phyloP scores from a whole-genome alignment of 1,284 basidiomycete genomes.

The Ustilago xerochloae region DNA sequence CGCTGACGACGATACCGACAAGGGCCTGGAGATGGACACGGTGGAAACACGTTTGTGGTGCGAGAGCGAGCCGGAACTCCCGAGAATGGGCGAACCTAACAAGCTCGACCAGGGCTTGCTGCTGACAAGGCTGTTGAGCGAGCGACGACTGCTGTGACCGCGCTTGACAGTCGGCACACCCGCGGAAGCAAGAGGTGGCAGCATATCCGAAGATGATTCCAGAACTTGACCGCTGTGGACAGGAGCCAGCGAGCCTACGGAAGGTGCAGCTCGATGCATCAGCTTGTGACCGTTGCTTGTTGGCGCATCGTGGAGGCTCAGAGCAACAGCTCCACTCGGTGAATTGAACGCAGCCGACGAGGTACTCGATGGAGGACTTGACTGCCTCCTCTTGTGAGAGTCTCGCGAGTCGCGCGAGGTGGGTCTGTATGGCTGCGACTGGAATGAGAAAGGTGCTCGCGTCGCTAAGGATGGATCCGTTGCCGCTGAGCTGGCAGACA shows the following conservation, averaged over 20 bases:
- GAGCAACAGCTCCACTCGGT: background rate
- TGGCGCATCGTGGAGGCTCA: background rate
- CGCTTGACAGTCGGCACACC: constrained; percentile 3
- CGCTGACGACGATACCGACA: constrained; percentile 41
- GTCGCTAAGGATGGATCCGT: constrained; percentile 11
- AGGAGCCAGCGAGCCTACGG: constrained; percentile 3
- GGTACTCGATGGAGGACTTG: constrained; percentile 10
- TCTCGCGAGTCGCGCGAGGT: constrained; percentile 19
- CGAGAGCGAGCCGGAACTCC: constrained; percentile 13
- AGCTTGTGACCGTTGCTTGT: background rate
- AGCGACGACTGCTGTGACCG: constrained; percentile 34
- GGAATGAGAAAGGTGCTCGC: constrained; percentile 29
- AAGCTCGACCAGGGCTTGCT: constrained; percentile 38
- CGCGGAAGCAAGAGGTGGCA: constrained; percentile 15
- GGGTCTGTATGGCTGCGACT: constrained; percentile 28
- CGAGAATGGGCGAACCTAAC: constrained; percentile 26
- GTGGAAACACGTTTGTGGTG: constrained; percentile 30
- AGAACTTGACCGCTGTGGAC: background rate
- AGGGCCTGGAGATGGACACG: constrained; percentile 31
- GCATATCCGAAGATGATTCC: background rate
- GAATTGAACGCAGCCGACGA: background rate
- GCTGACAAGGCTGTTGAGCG: constrained; percentile 38
- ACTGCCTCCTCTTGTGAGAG: background rate
- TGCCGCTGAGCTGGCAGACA: constrained; percentile 11
- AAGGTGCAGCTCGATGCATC: constrained; percentile 9